These are phyloP conservation scores for Plasmodiophora brassicae DNA, from an alignment of 208 protist species.

Conservation along the genomic window DNA sequence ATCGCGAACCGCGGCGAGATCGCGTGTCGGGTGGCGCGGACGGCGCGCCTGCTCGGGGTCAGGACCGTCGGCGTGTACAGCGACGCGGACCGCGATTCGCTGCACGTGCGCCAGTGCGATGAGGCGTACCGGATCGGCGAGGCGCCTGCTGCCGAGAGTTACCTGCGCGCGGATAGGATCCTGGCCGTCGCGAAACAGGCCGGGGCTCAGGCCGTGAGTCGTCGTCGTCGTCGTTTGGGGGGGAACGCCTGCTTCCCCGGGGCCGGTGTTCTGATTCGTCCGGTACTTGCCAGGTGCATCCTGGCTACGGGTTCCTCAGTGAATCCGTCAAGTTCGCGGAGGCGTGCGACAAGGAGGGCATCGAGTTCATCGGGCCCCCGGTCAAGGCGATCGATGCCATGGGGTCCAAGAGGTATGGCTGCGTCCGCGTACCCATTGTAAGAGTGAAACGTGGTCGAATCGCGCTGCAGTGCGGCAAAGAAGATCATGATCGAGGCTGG, in stretches of 20 bases:
- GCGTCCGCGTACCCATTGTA: neutral
- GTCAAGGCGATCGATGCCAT: slow-evolving; percentile 79
- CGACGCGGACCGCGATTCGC: slow-evolving; percentile 6
- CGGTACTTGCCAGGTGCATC: too few relatives aligned
- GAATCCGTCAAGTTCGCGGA: slow-evolving; percentile 82
- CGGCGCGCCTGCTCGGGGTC: slow-evolving; percentile 80
- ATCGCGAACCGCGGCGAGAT: slow-evolving; percentile 76
- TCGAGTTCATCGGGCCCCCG: slow-evolving; percentile 89
- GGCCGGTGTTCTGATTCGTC: too few relatives aligned
- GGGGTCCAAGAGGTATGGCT: slow-evolving; percentile 76
- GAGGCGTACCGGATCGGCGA: slow-evolving; percentile 27
- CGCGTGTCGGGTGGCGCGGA: slow-evolving; percentile 85
- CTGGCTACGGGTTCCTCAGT: slow-evolving; percentile 93
- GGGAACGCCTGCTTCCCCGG: too few relatives aligned
- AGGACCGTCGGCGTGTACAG: slow-evolving; percentile 72
- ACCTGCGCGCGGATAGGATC: slow-evolving; percentile 35
- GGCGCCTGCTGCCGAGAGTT: slow-evolving; percentile 29
- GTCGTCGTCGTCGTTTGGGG: too few relatives aligned
- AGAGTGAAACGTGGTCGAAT: neutral
- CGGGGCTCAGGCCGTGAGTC: slow-evolving; percentile 61
- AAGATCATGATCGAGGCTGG: slow-evolving; percentile 78
- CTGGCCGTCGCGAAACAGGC: slow-evolving; percentile 37
- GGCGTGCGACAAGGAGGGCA: slow-evolving; percentile 63
- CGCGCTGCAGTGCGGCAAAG: slow-evolving; percentile 58
- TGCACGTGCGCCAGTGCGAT: neutral